phyloP scores from a whole-genome alignment of 169 alveolate species.

The Miamiensis avidus region DNA sequence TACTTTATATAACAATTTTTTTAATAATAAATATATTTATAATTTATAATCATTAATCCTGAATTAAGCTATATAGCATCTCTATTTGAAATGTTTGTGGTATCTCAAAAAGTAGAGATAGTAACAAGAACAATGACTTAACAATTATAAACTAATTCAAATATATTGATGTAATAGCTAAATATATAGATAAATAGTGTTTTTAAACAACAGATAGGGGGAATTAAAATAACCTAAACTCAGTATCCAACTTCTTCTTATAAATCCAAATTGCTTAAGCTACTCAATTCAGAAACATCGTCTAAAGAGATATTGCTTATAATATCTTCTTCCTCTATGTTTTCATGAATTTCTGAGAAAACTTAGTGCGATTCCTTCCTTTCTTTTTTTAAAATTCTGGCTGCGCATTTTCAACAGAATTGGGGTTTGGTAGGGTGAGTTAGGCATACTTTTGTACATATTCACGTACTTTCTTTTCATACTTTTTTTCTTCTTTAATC shows the following conservation, averaged over 20 bases:
- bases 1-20: too few relatives aligned
- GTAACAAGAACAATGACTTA: too few relatives aligned
- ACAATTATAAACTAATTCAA: too few relatives aligned
- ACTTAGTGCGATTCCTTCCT: slow-evolving; percentile 40
- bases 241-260: background rate
- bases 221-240: too few relatives aligned
- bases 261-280: background rate
- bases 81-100: too few relatives aligned
- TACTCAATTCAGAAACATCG: slow-evolving; percentile 27
- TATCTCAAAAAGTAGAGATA: too few relatives aligned
- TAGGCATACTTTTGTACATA: slow-evolving; percentile 67
- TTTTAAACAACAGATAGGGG: too few relatives aligned
- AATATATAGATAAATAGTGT: too few relatives aligned
- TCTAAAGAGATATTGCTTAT: slow-evolving; percentile 41
- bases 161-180: too few relatives aligned
- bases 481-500: slow-evolving; percentile 85
- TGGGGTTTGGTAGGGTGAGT: slow-evolving; percentile 28
- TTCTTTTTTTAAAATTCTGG: slow-evolving; percentile 42
- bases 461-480: slow-evolving; percentile 91
- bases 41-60: too few relatives aligned
- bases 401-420: slow-evolving; percentile 29
- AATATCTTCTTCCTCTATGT: slow-evolving; percentile 33
- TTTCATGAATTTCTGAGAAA: slow-evolving; percentile 5
- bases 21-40: too few relatives aligned
- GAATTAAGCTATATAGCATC: too few relatives aligned